Percentiles rank a stretch among this genome's conserved stretches.
phyloP scores from a whole-genome alignment of 73 alveolate genomes.

The Tetrahymena malaccensis region DNA sequence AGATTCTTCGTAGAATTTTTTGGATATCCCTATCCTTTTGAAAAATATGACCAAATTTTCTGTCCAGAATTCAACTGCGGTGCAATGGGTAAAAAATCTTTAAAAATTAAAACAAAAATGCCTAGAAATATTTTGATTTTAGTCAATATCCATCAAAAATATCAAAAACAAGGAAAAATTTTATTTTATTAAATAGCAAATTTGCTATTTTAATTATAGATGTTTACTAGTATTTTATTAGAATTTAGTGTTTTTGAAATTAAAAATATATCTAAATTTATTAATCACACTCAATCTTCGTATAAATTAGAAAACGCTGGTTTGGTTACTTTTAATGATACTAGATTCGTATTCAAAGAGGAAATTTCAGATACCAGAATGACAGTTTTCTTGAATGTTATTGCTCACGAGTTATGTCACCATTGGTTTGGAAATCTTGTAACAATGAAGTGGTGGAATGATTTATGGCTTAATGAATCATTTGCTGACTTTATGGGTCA shows the following conservation, averaged over 20 bases:
- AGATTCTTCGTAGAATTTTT: slow-evolving; percentile 86
- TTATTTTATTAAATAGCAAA: background rate
- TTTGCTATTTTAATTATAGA: background rate
- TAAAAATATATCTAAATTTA: background rate
- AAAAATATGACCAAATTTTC: slow-evolving; percentile 88
- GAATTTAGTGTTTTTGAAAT: background rate
- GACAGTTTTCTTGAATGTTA: slow-evolving; percentile 62
- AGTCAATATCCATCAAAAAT: background rate
- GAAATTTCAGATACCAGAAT: slow-evolving; percentile 64
- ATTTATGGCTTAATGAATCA: slow-evolving; percentile 96
- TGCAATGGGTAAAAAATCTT: slow-evolving; percentile 79
- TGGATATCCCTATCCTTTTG: slow-evolving; percentile 84
- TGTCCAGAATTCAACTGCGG: slow-evolving; percentile 95
- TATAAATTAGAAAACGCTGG: slow-evolving; percentile 93
- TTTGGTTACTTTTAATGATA: slow-evolving; percentile 85
- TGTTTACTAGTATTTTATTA: background rate
- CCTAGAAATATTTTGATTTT: slow-evolving; percentile 5
- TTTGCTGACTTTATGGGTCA: slow-evolving; percentile 83
- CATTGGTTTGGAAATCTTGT: slow-evolving; percentile 98
- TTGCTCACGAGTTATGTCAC: slow-evolving; percentile 94
- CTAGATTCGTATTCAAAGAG: slow-evolving; percentile 64
- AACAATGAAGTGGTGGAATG: slow-evolving; percentile 99
- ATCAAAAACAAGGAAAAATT: background rate
- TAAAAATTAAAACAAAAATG: background rate
- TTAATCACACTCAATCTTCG: background rate